These are phyloP conservation scores for Kwoniella shivajii DNA, from an alignment of 1,284 basidiomycete species.

Conservation along the genomic window DNA sequence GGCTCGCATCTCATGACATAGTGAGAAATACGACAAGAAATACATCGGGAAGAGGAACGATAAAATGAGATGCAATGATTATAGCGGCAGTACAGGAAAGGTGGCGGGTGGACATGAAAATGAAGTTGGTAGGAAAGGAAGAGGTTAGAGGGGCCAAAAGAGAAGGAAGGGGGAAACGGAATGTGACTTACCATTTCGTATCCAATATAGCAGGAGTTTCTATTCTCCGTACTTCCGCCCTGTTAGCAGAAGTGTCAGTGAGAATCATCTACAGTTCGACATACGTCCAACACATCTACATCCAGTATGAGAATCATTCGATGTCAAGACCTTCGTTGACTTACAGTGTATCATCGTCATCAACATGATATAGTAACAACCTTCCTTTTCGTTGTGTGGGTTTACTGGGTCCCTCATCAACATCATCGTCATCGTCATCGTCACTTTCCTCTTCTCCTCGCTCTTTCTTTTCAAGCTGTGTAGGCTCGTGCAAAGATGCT, in stretches of 20 bases:
- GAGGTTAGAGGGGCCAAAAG: too few relatives aligned
- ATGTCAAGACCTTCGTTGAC: constrained; percentile 7
- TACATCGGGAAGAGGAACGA: too few relatives aligned
- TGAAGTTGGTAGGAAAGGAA: too few relatives aligned
- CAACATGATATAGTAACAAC: constrained; percentile 63
- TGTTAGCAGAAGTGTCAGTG: constrained; percentile 50
- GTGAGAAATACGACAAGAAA: too few relatives aligned
- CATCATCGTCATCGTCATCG: constrained; percentile 17
- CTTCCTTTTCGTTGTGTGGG: constrained; percentile 62
- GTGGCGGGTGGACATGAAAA: too few relatives aligned
- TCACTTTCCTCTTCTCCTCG: constrained; percentile 5
- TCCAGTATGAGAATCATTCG: background rate
- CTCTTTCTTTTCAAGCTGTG: background rate
- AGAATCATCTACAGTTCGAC: too few relatives aligned
- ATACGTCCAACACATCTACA: too few relatives aligned
- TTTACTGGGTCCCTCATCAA: constrained; percentile 50
- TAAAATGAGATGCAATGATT: too few relatives aligned
- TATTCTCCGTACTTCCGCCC: constrained; percentile 67
- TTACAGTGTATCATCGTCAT: constrained; percentile 46
- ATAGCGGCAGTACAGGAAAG: too few relatives aligned
- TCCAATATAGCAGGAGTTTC: constrained; percentile 83
- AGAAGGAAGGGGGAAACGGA: background rate
- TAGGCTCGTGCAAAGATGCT: background rate
- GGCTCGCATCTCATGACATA: background rate
- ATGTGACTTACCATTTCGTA: constrained; percentile 75